These are phyloP conservation scores for Patellaria atrata DNA, from an alignment of 495 filamentous ascomycete species.

Conservation along the genomic window DNA sequence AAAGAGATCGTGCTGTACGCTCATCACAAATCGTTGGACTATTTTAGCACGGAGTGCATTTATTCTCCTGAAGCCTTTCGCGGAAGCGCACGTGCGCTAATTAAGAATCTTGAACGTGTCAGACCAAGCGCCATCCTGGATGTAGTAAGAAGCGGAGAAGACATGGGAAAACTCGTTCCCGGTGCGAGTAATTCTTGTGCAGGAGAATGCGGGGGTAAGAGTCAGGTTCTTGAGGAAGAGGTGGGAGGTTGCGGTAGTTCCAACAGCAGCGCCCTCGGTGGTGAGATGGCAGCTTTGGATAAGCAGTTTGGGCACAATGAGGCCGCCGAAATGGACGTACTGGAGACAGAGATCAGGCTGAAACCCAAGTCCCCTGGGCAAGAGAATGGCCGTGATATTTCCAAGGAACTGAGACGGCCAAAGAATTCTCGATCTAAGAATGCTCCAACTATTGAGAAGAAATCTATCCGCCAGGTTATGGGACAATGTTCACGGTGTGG, in stretches of 20 bases:
- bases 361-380: slow-evolving; percentile 5
- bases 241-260: slow-evolving; percentile 67
- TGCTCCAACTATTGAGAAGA: slow-evolving; percentile 16
- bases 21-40: slow-evolving; percentile 88
- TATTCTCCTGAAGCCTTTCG: slow-evolving; percentile 98
- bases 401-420: too few relatives aligned
- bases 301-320: slow-evolving; percentile 57
- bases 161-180: slow-evolving; percentile 82
- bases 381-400: slow-evolving; percentile 25
- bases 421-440: too few relatives aligned
- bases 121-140: slow-evolving; percentile 88
- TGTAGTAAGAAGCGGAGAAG: slow-evolving; percentile 86
- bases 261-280: slow-evolving; percentile 53
- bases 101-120: slow-evolving; percentile 89
- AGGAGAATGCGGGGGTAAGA: slow-evolving; percentile 22
- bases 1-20: slow-evolving; percentile 98
- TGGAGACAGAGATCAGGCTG: slow-evolving; percentile 54
- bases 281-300: slow-evolving; percentile 92
- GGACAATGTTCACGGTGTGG: slow-evolving; percentile 78
- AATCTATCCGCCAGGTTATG: slow-evolving; percentile 52
- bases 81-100: slow-evolving; percentile 75
- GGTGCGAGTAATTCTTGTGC: slow-evolving; percentile 30
- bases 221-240: slow-evolving; percentile 34
- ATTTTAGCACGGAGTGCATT: slow-evolving; percentile 96
- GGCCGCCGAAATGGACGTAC: slow-evolving; percentile 33